Evolutionary conservation across 345 rosid genomes (phyloP), one percentile per base, ranked within the genome.

Genomic region (Cardamine resedifolia): DNA sequence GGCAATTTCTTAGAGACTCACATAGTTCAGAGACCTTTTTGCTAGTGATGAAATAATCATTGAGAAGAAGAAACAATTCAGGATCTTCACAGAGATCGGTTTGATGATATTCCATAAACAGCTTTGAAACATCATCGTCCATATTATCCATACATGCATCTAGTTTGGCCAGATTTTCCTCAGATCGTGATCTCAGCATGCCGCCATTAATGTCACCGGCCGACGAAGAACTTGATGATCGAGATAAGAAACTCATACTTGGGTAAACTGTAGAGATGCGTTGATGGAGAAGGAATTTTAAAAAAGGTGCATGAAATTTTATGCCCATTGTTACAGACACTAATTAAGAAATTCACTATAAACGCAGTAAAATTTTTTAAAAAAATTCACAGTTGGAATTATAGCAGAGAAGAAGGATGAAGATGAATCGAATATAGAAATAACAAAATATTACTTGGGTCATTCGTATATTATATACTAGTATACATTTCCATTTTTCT

Each of bases 71-170:
- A 14, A 72, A 26, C 28, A 72, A 3, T 0, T 64, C 64, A 0
- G 70, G 57, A 12, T 72, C 64, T 10, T 28, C 2, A 2, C 53
- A 34, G 6, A 72, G 21, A 30, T 72, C 70, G 0, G 45, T 63
- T 3, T 72, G 59, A 2, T 41, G 56, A 5, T 4, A 63, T 14
- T 71, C 24, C 21, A 72, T 62, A 12, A 72, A 64, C 2, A 72
- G 21, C 15, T 31, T 72, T 0, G 63, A 34, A 8, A 63, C 70
- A 16, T 72, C 77, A 0, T 72, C 77, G 1, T 72, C 64, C 70
- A 72, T 63, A 19, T 72, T 64, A 0, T 72, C 77, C 64, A 72
- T 31, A 7, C 64, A 72, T 0, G 55, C 70, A 14, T 14, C 36
- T 0, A 72, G 70, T 52, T 51, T 24, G 0, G 15, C 5, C 0